Percentiles rank a stretch among this genome's conserved stretches.
Conservation (phyloP, 2,329 filamentous ascomycete genomes). For the Mycosphaerella sp. region DNA sequence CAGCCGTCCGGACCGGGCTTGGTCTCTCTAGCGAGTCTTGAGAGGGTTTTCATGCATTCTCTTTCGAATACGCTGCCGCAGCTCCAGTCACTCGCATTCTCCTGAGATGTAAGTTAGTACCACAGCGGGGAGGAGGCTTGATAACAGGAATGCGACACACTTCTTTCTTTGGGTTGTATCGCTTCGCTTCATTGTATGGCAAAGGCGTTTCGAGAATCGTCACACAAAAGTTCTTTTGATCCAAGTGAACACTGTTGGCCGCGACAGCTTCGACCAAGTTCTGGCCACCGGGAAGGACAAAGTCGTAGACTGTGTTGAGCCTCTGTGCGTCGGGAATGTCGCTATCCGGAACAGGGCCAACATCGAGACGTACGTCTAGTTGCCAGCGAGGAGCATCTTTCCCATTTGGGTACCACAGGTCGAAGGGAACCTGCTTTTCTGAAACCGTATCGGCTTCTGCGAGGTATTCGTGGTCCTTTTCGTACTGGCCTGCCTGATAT, state of each 20-base stretch:
- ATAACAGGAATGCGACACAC: background rate
- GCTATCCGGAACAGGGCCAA: conserved; percentile 1
- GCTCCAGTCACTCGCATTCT: conserved; percentile 12
- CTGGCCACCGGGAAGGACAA: conserved; percentile 3
- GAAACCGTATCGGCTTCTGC: background rate
- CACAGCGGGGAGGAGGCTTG: too few species aligned
- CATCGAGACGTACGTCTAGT: conserved; percentile 5
- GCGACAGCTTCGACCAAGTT: conserved; percentile 6
- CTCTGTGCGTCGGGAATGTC: conserved; percentile 7
- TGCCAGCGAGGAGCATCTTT: conserved; percentile 10
- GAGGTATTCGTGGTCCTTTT: background rate
- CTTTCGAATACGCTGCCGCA: conserved; percentile 4
- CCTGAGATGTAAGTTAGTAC: background rate
- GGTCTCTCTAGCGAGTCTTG: background rate
- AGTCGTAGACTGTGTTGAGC: conserved; percentile 11
- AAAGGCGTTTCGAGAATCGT: conserved; percentile 10
- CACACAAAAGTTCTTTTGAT: conserved; percentile 13
- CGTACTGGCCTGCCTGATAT: background rate
- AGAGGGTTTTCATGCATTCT: conserved; percentile 5
- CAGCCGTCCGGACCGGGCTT: conserved; percentile 9
- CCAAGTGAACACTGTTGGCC: conserved; percentile 6
- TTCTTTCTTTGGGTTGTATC: background rate
- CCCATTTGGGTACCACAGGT: conserved; percentile 7
- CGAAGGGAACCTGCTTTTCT: conserved; percentile 9
- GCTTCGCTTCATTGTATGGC: background rate